These are phyloP conservation scores for Epichloe baconii DNA, from an alignment of 2,329 filamentous ascomycete genomes.

Conservation along the genomic window DNA sequence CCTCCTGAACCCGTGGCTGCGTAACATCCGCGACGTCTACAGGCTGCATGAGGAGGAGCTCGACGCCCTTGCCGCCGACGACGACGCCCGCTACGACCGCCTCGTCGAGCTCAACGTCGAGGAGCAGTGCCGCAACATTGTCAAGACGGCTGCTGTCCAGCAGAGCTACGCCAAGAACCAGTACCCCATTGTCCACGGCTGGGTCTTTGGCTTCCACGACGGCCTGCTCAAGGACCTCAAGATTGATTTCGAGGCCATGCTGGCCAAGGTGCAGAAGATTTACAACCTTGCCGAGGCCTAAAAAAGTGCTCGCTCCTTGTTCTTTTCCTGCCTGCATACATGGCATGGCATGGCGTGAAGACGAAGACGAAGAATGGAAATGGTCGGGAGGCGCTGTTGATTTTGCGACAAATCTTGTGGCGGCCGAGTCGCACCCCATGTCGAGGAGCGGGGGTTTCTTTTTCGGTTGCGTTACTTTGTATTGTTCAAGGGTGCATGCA, in stretches of 20 bases:
- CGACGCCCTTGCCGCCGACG: constrained; percentile 38
- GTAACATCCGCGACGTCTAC: constrained; percentile 64
- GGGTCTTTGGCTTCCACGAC: constrained; percentile 59
- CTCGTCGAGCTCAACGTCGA: constrained; percentile 76
- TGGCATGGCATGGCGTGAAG: too few relatives aligned
- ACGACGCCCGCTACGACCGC: constrained; percentile 49
- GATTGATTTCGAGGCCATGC: constrained; percentile 44
- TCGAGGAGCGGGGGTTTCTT: too few relatives aligned
- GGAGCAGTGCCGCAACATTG: constrained; percentile 63
- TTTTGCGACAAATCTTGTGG: too few relatives aligned
- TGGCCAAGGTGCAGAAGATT: constrained; percentile 49
- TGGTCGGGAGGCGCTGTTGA: too few relatives aligned
- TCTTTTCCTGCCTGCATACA: too few relatives aligned
- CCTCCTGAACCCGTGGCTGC: constrained; percentile 59
- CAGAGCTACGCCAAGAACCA: constrained; percentile 50
- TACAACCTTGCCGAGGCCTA: constrained; percentile 36
- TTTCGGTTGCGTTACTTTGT: neutral
- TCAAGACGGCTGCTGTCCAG: constrained; percentile 70
- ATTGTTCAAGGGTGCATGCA: neutral
- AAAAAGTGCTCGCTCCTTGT: too few relatives aligned
- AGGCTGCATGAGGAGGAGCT: constrained; percentile 58
- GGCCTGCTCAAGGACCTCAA: constrained; percentile 53
- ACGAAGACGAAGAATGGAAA: neutral
- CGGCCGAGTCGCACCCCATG: too few relatives aligned
- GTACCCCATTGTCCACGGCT: constrained; percentile 59